Base-by-base conservation (phyloP, 1,139 yeast genomes). In the Pichia sorboxylosa region DNA sequence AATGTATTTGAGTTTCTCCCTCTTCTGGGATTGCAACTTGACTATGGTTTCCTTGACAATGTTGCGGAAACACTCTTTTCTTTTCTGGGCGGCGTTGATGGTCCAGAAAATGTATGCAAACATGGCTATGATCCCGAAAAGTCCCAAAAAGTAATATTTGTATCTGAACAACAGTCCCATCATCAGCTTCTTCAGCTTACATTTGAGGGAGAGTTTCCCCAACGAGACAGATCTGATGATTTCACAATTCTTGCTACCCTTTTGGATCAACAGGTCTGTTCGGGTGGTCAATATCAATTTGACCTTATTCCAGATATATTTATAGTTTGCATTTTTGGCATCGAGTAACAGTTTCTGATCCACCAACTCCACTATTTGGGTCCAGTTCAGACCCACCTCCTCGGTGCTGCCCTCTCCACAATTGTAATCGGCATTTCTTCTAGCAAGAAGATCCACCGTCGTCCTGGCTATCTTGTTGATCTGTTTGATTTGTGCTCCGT, bases 181-280 rank as follows among this genome's bases (percentile, higher is more conserved):
- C 22, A 77, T 48, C 33, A 77, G 65, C 40, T 68, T 69, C 41
- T 71, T 70, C 32, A 77, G 51, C 47, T 68, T 73, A 47, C 90
- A 79, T 37, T 63, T 65, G 38, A 76, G 52, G 35, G 76, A 66
- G 52, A 77, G 55, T 71, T 74, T 72, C 52, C 73, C 63, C 60
- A 70, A 59, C 64, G 85, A 75, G 64, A 72, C 66, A 60, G 87
- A 78, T 60, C 87, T 80, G 64, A 78, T 59, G 66, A 72, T 46
- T 52, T 56, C 24, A 13, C 22, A 10, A 17, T 13, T 25, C 10
- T 26, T 9, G n/a, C n/a, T n/a, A 13, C 5, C 11, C 2, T 17
- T 7, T n/a, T 25, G 13, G 11, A 43, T 36, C 4, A 26, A 34
- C 3, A 47, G 33, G 52, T 56, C 45, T 47, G 54, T 52, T 51